Evolutionary conservation across 257 asterid species (phyloP), one percentile per base, ranked within the genome.

Genomic region (Plantago elongata): DNA sequence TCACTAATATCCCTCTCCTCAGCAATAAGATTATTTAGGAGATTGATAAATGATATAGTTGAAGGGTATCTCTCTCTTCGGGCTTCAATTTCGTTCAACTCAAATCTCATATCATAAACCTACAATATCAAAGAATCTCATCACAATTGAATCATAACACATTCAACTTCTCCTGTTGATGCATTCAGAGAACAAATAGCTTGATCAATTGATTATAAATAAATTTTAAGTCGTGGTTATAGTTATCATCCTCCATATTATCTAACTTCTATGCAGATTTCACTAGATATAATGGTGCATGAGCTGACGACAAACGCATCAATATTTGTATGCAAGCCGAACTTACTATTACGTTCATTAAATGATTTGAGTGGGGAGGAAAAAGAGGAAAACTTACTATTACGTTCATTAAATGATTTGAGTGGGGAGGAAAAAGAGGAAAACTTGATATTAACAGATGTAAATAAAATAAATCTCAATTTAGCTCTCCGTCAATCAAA

Each of bases 61-160:
- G 99, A 93, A 65, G 99, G 96, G 63, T 93, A 93, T 44, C 87
- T 95, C 85, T 93, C 99, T 63, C 93, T 79, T 74, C 96, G 93
- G 71, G 99, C 95, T 81, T 93, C 99, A 73, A 93, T 79, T 78
- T 93, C 99, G 73, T 93, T 89, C 51, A 93, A 79, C 85, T 93
- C 99, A 78, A 75, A 93, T 78, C 89, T 79, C 97, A 87, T 89
- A 72, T 93, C 99, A 89, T 93, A 89, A 72, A 89, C 88, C 99
- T 88, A 84, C 75, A 71, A 67, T 44, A 63, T 12, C 56, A 70
- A 66, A 61, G 37, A 46, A 10, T 61, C 15, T 22, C 57, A 46
- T 27, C 16, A 62, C 29, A 56, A 15, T 16, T 45, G 50, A 51
- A 68, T 54, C 9, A 48, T 34, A 57, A 45, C 13, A 47, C 22